Evolutionary conservation across 2,329 filamentous ascomycete species (phyloP), one percentile per base, ranked within the genome.

Genomic region (Trichoderma sp.): DNA sequence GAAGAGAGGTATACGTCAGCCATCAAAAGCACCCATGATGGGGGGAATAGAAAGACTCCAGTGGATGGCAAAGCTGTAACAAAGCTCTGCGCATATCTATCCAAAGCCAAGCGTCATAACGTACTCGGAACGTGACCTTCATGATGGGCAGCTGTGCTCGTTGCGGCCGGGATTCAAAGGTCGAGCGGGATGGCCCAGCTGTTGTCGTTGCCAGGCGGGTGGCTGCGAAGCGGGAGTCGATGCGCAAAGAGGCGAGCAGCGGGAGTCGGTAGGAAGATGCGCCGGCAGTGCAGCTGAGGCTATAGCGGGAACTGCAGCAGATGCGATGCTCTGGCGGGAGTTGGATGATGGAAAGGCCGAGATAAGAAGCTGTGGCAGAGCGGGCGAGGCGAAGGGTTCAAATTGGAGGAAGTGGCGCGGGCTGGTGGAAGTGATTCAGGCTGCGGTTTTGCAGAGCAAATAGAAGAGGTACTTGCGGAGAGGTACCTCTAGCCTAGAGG

Each of bases 71-170:
- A 44, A 57, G 61, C 44, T 47, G 17, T 14, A 7, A 21, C 30
- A 24, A 58, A 7, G 45, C 30, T 26, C 24, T 24, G 61, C 59
- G 54, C 54, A 48, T 43, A 39, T 24, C 28, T 7, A n/a, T 5
- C 47, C 43, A 24, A 15, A 39, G 41, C 43, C 21, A 44, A 60
- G 12, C 47, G 71, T 72, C 82, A 68, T 79, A 70, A 72, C 82
- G 68, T 80, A 87, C 85, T 81, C 86, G 85, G 78, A 88, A 86
- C 68, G 87, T 89, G 75, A 89, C 82, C 85, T 89, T 89, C 87
- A 89, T 89, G 76, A 73, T 84, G 82, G 79, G 77, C 78, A 72
- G 76, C 67, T 68, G 68, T 68, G 71, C 68, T 48, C 41, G 52
- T 34, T 21, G 74, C 76, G 77, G 75, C 74, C 72, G 69, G 52